A percentile compares a stretch with the other conserved stretches of the same genome.
Evolutionary conservation across 2,329 filamentous ascomycete species (phyloP).

Genomic region (Capronia coronata): DNA sequence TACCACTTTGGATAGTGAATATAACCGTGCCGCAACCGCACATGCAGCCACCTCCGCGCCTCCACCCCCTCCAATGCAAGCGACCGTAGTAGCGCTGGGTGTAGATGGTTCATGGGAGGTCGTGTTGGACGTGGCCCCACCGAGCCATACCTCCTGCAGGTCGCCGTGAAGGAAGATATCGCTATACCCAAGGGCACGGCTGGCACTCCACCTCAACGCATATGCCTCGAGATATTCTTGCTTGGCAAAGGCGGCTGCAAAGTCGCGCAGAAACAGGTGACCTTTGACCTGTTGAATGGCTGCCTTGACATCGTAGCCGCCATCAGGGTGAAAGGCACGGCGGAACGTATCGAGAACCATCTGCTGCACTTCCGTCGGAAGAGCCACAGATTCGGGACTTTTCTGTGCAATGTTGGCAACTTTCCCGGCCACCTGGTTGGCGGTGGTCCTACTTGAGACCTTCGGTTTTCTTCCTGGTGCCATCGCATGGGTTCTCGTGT

Average conservation of each 20-base stretch:
- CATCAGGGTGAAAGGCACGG: conserved; percentile 51
- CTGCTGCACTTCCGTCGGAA: conserved; percentile 57
- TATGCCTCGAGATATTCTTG: conserved; percentile 71
- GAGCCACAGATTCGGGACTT: conserved; percentile 7
- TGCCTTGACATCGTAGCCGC: conserved; percentile 43
- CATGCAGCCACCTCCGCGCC: conserved; percentile 62
- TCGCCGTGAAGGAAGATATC: conserved; percentile 42
- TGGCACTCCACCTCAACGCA: conserved; percentile 83
- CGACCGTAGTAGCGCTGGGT: conserved; percentile 35
- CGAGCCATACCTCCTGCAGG: conserved; percentile 16
- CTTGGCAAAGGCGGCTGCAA: conserved; percentile 67
- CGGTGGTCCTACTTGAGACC: conserved; percentile 2
- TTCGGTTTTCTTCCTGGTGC: conserved; percentile 14
- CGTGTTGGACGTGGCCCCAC: conserved; percentile 4
- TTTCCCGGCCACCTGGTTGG: conserved; percentile 2
- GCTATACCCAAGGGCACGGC: conserved; percentile 75
- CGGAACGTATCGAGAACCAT: conserved; percentile 67
- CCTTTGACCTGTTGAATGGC: conserved; percentile 76
- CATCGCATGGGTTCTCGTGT: conserved; percentile 6
- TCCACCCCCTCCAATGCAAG: conserved; percentile 59
- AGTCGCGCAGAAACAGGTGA: conserved; percentile 80
- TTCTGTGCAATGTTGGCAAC: conserved; percentile 7
- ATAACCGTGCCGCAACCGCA: conserved; percentile 35
- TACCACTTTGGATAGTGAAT: conserved; percentile 24
- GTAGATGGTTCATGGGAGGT: conserved; percentile 1